These are phyloP conservation scores for Parietichytrium sp. DNA, from an alignment of 108 stramenopile species.

Conservation along the genomic window DNA sequence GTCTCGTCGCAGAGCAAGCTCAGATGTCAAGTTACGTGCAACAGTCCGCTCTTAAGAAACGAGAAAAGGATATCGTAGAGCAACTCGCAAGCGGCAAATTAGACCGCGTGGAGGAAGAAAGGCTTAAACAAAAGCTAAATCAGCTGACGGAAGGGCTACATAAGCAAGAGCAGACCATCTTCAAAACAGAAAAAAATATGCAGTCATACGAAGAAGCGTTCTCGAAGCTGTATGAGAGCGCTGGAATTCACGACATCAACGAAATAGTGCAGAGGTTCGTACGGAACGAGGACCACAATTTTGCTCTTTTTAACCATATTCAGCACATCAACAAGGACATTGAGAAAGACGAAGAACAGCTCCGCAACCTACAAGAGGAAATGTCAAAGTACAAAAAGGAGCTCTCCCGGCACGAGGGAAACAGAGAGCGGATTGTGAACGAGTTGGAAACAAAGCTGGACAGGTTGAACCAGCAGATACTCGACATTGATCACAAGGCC, in stretches of 20 bases:
- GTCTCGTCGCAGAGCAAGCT: slow-evolving; percentile 42
- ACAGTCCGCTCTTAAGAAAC: not conserved
- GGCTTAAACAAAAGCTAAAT: slow-evolving; percentile 39
- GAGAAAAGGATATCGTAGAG: not conserved
- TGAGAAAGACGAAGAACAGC: slow-evolving; percentile 65
- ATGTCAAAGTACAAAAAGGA: slow-evolving; percentile 56
- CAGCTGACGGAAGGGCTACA: slow-evolving; percentile 27
- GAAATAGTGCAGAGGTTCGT: slow-evolving; percentile 66
- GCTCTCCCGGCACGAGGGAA: slow-evolving; percentile 55
- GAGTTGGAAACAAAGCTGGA: slow-evolving; percentile 67
- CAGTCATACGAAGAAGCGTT: slow-evolving; percentile 80
- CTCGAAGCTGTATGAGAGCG: slow-evolving; percentile 64
- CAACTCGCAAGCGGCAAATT: slow-evolving; percentile 9
- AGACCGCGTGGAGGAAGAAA: slow-evolving; percentile 35
- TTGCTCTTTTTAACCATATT: slow-evolving; percentile 67
- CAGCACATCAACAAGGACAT: slow-evolving; percentile 71
- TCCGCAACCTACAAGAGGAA: slow-evolving; percentile 60
- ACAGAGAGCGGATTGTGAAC: slow-evolving; percentile 61
- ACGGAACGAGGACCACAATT: slow-evolving; percentile 73
- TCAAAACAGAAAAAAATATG: slow-evolving; percentile 56
- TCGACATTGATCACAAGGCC: slow-evolving; percentile 60
- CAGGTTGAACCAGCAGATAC: slow-evolving; percentile 57
- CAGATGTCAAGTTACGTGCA: not conserved
- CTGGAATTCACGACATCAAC: slow-evolving; percentile 66
- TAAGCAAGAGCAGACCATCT: slow-evolving; percentile 48